Evolutionary conservation across 176 grass and related monocot species (phyloP).

Genomic region (Carex parvula): DNA sequence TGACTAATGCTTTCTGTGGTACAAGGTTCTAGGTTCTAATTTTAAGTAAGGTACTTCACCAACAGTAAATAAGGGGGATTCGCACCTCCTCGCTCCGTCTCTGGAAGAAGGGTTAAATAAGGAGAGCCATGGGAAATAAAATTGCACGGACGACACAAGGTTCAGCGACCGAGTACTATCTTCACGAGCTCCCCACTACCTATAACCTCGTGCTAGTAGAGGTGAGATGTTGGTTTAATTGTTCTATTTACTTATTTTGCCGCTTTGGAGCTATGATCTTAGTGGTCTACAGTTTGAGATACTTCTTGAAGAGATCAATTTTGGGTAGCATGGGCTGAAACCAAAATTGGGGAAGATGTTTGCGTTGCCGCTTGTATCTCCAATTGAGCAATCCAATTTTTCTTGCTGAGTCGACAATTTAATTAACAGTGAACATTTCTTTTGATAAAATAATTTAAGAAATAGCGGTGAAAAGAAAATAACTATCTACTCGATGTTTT

Average conservation of each 20-base stretch:
- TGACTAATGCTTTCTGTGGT: background rate
- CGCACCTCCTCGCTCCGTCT: slow-evolving; percentile 12
- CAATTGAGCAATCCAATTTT: background rate
- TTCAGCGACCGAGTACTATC: slow-evolving; percentile 98
- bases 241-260: background rate
- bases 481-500: background rate
- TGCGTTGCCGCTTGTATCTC: background rate
- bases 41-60: background rate
- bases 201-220: slow-evolving; percentile 93
- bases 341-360: background rate
- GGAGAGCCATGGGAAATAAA: slow-evolving; percentile 73
- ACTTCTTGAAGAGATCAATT: background rate
- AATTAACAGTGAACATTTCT: background rate
- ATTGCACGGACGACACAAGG: slow-evolving; percentile 95
- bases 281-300: background rate
- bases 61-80: background rate
- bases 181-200: slow-evolving; percentile 89
- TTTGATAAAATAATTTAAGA: background rate
- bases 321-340: background rate
- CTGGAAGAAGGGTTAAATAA: slow-evolving; percentile 1
- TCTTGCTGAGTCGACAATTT: background rate
- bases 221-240: background rate
- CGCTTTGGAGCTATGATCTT: background rate
- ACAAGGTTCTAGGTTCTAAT: background rate
- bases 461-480: background rate